These are phyloP conservation scores for Corrigiola litoralis DNA, from an alignment of 179 eudicot genomes.

Conservation along the genomic window DNA sequence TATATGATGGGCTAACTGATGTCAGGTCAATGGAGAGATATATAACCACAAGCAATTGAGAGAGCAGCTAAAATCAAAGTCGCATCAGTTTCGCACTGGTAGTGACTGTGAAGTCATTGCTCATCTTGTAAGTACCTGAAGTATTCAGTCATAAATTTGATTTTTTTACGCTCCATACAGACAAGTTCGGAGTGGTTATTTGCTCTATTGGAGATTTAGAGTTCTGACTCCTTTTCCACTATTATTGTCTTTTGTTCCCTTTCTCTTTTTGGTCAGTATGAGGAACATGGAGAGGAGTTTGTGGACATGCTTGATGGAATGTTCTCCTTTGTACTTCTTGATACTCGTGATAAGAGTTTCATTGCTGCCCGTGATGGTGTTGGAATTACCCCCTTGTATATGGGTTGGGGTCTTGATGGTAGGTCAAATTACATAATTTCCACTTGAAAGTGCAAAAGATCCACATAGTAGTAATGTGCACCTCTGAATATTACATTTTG, in stretches of 20 bases:
- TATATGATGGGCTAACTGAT: not conserved
- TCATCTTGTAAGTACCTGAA: conserved; percentile 64
- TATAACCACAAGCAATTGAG: conserved; percentile 80
- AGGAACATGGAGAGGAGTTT: conserved; percentile 91
- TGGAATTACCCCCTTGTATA: conserved; percentile 89
- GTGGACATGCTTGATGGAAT: conserved; percentile 96
- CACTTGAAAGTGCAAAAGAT: not conserved
- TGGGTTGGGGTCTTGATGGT: conserved; percentile 99
- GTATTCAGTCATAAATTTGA: no score
- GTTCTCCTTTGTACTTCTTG: conserved; percentile 93
- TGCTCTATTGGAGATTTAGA: no score
- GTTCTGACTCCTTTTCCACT: no score
- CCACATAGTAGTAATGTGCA: no score
- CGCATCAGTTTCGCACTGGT: conserved; percentile 78
- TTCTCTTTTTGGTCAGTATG: conserved; percentile 48
- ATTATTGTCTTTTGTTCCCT: not conserved
- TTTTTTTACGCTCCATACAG: no score
- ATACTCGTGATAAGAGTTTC: conserved; percentile 86
- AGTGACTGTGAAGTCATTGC: conserved; percentile 98
- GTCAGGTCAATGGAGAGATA: conserved; percentile 94
- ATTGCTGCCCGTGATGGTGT: conserved; percentile 92
- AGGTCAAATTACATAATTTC: conserved; percentile 17
- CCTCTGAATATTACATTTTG: no score
- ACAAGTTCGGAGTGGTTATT: no score
- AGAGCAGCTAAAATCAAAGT: conserved; percentile 43